Evolutionary conservation across 768 basidiomycete genomes (phyloP), one percentile per base, ranked within the genome.

Genomic region (Naganishia randhawae): DNA sequence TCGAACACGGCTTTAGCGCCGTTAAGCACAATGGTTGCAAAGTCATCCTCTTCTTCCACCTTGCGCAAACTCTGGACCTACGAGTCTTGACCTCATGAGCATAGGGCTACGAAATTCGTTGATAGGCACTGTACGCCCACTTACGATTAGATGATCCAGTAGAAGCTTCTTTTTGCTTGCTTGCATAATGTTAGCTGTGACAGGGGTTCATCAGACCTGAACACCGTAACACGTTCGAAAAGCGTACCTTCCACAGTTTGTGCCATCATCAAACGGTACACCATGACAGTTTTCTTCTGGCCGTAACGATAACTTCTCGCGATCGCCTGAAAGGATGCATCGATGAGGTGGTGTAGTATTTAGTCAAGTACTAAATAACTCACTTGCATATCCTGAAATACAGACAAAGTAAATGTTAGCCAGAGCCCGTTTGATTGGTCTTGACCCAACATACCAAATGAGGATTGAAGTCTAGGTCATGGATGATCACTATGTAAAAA

Each of bases 391-490:
- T 94, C 92, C 71, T 70, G 42, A 14, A 22, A 17, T 5, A 31
- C n/a, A 25, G n/a, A 29, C 5, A 3, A 39, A 29, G 14, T 13
- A 17, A 7, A 29, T 25, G 35, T 22, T 61, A 37, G 39, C 14
- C 14, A 42, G n/a, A 42, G 8, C 17, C 3, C 27, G 22, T 19
- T 57, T 16, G 6, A 14, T 7, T 48, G 13, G 57, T 6, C 4
- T 51, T 33, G 14, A 37, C 45, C 19, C 31, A n/a, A 33, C 57
- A 14, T 37, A 42, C 84, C 89, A 74, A 89, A 80, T 96, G 92
- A n/a, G 95, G 95, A 75, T 99, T 99, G 80, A 93, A 99, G 81
- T 99, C 96, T 0, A 93, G 92, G 76, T 99, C 95, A 73, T 88
- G 91, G 65, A 81, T 68, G 64, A 81, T 77, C 32, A 81, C 80